Base-by-base conservation (phyloP, 257 asterid species). In the Mentha longifolia region DNA sequence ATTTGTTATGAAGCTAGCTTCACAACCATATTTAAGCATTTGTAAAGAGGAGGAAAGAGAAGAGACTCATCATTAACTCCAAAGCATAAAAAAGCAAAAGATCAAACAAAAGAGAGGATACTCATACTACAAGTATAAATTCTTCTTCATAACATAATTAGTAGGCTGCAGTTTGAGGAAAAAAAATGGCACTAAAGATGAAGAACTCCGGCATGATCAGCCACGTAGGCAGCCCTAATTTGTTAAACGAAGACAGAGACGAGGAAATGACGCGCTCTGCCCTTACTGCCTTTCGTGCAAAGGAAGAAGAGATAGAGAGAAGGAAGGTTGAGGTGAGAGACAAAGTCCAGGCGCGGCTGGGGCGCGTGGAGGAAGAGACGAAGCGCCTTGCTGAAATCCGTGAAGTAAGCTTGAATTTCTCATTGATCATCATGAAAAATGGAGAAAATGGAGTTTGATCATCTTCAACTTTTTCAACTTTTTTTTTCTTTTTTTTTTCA, bases 281-380 rank as follows among this genome's bases (percentile, higher is more conserved):
- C 15, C 68, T 92, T 12, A 76, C 92, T 0, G 85, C 90, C 0
- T 92, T 90, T 58, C 96, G 89, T 0, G 95, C 89, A 0, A 87
- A 82, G 80, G 98, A 92, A 67, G 96, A 90, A 49, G 98, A 92
- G 85, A 88, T 92, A 5, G 98, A 90, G 85, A 87, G 74, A 81
- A 86, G 78, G 83, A 90, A 88, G 68, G 67, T 70, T 17, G 87
- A 82, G 72, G 88, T 92, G 1, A 45, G 87, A 31, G 93, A 83
- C 39, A 87, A 71, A 67, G 95, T 92, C 17, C 88, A 92, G 46
- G 85, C 92, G 30, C 95, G 86, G 56, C 56, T 92, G 41, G 95
- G 97, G 71, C 97, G 93, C 1, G 97, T 90, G 0, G 97, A 87
- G 78, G 96, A 85, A 72, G 96, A 92, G 67, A 86, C 96, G 7